Base-by-base conservation (phyloP, 2,329 filamentous ascomycete species). In the Claviceps quebecensis region DNA sequence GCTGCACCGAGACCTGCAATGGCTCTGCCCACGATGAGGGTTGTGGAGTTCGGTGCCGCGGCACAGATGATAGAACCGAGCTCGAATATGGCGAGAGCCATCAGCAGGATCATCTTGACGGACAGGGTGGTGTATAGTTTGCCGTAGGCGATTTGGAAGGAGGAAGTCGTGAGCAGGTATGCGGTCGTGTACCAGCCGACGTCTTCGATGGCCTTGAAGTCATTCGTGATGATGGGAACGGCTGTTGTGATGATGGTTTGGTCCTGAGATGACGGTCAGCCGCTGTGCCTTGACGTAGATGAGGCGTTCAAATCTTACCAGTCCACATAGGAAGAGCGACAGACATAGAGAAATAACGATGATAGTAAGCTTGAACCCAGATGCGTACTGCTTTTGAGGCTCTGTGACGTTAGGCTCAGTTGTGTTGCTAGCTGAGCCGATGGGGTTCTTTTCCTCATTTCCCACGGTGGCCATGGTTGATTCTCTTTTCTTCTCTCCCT, bases 11-110 rank as follows among this genome's bases (percentile, higher is more conserved):
- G 62, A 39, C 65, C 67, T 9, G 68, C 64, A n/a, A 74, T 69
- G 44, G 72, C 72, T 47, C 72, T 69, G 52, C 72, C 73, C 57
- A 69, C 66, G 39, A 74, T 69, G 8, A 72, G 67, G 22, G 69
- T 58, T 17, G 60, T 64, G 26, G 68, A 69, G 50, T 66, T 64
- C 44, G 66, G 65, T 29, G 51, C 51, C 69, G 45, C 41, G 22
- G 43, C 78, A 53, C 77, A 81, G 38, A 78, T 63, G 14, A 69
- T 66, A 9, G 75, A 79, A 2, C 78, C 77, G 45, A 73, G 59
- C 58, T 78, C 76, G 39, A 79, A 80, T 37, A 78, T 53, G 14
- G 72, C 51, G 16, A 79, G 69, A 49, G 67, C 70, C 4, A 56
- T 51, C 13, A 80, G 58, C 52, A 78, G 77, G 2, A 45, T 14